phyloP scores from a whole-genome alignment of 2,329 filamentous ascomycete genomes.

The Sarocladium brachiariae region DNA sequence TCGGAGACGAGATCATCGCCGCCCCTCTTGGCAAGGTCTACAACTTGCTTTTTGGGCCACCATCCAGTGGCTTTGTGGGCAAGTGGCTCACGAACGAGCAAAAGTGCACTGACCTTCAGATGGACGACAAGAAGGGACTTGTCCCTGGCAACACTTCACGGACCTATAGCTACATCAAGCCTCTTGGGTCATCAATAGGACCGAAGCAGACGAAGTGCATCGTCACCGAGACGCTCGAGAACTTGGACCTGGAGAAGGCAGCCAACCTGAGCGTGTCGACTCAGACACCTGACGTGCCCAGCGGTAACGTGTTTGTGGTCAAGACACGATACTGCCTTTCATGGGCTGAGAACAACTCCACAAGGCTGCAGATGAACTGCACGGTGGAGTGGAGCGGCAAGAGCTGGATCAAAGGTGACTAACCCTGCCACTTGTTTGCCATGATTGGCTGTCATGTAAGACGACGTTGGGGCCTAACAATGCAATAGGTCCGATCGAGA shows the following conservation, averaged over 20 bases:
- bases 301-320: conserved; percentile 80
- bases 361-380: conserved; percentile 80
- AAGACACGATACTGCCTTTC: conserved; percentile 94
- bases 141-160: conserved; percentile 68
- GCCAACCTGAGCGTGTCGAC: conserved; percentile 77
- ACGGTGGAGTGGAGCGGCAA: conserved; percentile 95
- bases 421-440: not conserved
- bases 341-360: conserved; percentile 83
- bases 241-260: conserved; percentile 78
- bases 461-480: not conserved
- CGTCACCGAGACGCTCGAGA: conserved; percentile 76
- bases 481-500: conserved; percentile 78
- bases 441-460: conserved; percentile 9
- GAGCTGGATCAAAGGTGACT: conserved; percentile 90
- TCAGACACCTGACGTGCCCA: conserved; percentile 91
- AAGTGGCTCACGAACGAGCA: conserved; percentile 83
- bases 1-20: conserved; percentile 79
- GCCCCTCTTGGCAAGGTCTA: conserved; percentile 92
- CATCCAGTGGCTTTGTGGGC: conserved; percentile 72
- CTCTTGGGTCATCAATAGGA: conserved; percentile 74
- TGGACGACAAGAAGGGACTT: conserved; percentile 77
- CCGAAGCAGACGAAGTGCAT: conserved; percentile 94
- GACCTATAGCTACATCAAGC: conserved; percentile 85
- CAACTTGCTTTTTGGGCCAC: conserved; percentile 75
- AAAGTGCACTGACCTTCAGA: conserved; percentile 80